phyloP scores from a whole-genome alignment of 257 asterid species.

The Scutellaria minor region DNA sequence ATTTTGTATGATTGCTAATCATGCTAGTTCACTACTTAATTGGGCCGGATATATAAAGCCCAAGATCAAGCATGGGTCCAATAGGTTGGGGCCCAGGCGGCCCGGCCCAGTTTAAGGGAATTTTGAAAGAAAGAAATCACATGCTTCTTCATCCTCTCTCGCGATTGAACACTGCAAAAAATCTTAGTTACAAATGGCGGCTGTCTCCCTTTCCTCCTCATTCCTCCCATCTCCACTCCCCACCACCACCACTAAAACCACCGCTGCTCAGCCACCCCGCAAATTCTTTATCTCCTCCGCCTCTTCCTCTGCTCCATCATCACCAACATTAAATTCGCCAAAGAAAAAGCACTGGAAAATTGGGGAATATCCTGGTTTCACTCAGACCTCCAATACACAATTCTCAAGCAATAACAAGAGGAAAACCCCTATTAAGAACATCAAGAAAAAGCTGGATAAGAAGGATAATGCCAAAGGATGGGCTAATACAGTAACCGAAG shows the following conservation, averaged over 20 bases:
- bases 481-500: slow-evolving; percentile 82
- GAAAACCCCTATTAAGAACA: slow-evolving; percentile 66
- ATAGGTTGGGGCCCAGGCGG: too few relatives aligned
- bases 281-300: slow-evolving; percentile 38
- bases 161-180: background rate
- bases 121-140: too few relatives aligned
- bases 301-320: slow-evolving; percentile 30
- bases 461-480: slow-evolving; percentile 63
- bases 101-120: too few relatives aligned
- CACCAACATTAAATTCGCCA: slow-evolving; percentile 26
- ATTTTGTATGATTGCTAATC: too few relatives aligned
- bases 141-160: slow-evolving; percentile 5
- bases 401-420: slow-evolving; percentile 37
- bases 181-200: slow-evolving; percentile 27
- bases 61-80: too few relatives aligned
- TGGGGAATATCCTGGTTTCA: slow-evolving; percentile 68
- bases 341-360: slow-evolving; percentile 73
- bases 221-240: slow-evolving; percentile 47
- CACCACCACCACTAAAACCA: slow-evolving; percentile 24
- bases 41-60: too few relatives aligned
- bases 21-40: too few relatives aligned
- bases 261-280: slow-evolving; percentile 39
- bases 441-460: slow-evolving; percentile 67
- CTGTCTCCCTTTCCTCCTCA: slow-evolving; percentile 57
- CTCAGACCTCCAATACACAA: slow-evolving; percentile 44